Evolutionary conservation across 352 stramenopile genomes (phyloP), one percentile per base, ranked within the genome.

Genomic region (Phytophthora cactorum): DNA sequence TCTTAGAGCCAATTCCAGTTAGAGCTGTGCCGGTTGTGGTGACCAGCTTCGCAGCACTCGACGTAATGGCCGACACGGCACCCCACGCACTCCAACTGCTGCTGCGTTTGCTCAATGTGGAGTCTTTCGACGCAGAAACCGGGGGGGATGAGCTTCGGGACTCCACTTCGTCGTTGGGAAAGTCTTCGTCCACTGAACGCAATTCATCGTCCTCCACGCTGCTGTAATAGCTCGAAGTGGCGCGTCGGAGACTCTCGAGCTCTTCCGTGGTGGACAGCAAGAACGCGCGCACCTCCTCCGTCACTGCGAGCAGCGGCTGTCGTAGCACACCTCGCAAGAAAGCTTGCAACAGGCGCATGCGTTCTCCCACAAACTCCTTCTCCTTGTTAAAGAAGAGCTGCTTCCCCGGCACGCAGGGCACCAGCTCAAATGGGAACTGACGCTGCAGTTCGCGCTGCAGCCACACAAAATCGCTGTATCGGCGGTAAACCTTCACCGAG

Each of bases 401-500:
- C 51, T 95, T 95, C 5, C 74, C 85, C 0, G 87, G 87, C 17
- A 95, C 72, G 15, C 76, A 88, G 22, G 87, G 87, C 11, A 95
- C 84, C 32, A 95, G 68, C 27, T 91, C 78, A 50, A 89, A 90
- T 17, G 87, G 87, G 45, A 89, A 93, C n/a, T 82, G 68, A 43
- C 77, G 79, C 43, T 79, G 72, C 10, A 95, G 60, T 53, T 90
- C 81, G 14, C 77, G 70, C 57, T 93, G 84, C 38, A 95, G 75
- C 87, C 87, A 95, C 51, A 93, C 73, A 80, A 95, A 95, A 69
- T 95, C 87, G 58, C 85, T 93, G 77, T 93, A 95, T 5, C 87
- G 85, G 17, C 87, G 85, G 55, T 95, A 95, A 4, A 95, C 87
- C 41, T 91, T 91, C 39, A 95, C 87, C 2, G 81, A 93, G 2